phyloP scores from a whole-genome alignment of 257 asterid species.

The Salvia splendens region DNA sequence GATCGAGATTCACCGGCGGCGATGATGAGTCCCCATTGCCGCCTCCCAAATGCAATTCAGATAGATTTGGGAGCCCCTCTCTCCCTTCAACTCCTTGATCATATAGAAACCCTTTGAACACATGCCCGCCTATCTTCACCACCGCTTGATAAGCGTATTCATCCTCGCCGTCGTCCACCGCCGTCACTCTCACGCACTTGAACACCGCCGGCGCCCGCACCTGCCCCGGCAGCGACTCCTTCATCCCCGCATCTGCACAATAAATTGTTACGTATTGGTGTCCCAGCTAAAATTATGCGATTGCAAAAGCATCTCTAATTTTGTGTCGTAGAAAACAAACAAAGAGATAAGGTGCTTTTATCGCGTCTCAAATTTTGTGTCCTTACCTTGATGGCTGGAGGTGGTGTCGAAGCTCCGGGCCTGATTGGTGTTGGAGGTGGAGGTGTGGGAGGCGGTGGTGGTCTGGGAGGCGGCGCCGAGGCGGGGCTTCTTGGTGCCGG shows the following conservation, averaged over 20 bases:
- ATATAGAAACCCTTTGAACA: slow-evolving; percentile 72
- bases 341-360: no score
- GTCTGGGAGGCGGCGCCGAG: slow-evolving; percentile 58
- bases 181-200: slow-evolving; percentile 69
- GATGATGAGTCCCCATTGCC: slow-evolving; percentile 35
- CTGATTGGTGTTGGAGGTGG: slow-evolving; percentile 66
- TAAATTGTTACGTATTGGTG: background rate
- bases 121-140: slow-evolving; percentile 74
- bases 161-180: slow-evolving; percentile 73
- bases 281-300: no score
- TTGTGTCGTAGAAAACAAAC: no score
- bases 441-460: slow-evolving; percentile 64
- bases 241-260: slow-evolving; percentile 45
- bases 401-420: slow-evolving; percentile 69
- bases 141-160: slow-evolving; percentile 75
- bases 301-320: no score
- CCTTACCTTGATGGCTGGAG: slow-evolving; percentile 59
- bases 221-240: slow-evolving; percentile 67
- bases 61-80: slow-evolving; percentile 51
- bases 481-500: slow-evolving; percentile 61
- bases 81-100: slow-evolving; percentile 67
- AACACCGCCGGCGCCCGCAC: slow-evolving; percentile 72
- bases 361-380: no score
- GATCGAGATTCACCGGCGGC: slow-evolving; percentile 30
- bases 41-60: slow-evolving; percentile 66